A percentile compares a stretch with the other conserved stretches of the same genome.
Conservation (phyloP, 306 rosid species). For the Gillenia trifoliata region DNA sequence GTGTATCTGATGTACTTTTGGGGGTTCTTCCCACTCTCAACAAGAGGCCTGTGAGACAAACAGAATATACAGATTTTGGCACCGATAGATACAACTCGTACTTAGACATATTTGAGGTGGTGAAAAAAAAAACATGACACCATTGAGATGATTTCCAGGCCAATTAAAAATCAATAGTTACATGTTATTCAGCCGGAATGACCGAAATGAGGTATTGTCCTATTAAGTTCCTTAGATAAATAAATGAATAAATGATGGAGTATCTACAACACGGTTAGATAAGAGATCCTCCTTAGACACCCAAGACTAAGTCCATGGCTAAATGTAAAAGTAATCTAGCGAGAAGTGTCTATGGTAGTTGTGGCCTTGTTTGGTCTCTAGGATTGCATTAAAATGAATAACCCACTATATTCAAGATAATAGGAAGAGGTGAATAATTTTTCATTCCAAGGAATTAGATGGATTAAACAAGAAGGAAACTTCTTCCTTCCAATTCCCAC, state of each 20-base stretch:
- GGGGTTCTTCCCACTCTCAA: slow-evolving; percentile 84
- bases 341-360: neutral
- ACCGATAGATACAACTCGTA: neutral
- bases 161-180: neutral
- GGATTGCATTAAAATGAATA: neutral
- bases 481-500: neutral
- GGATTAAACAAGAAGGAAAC: neutral
- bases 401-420: neutral
- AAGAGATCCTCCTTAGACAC: neutral
- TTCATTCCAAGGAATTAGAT: neutral
- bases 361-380: neutral
- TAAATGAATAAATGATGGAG: neutral
- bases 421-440: neutral
- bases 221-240: neutral
- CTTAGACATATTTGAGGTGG: neutral
- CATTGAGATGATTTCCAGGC: neutral
- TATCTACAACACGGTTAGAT: neutral
- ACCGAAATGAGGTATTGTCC: neutral
- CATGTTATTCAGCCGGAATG: neutral
- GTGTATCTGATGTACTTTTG: slow-evolving; percentile 77
- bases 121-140: neutral
- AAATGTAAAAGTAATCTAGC: too few relatives aligned
- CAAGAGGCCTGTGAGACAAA: slow-evolving; percentile 54
- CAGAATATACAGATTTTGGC: neutral
- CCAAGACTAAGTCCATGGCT: neutral